A percentile compares a stretch with the other conserved stretches of the same genome.
These are phyloP conservation scores for Puccinellia tenuiflora DNA, from an alignment of 176 grass and related monocot genomes.

Conservation along the genomic window DNA sequence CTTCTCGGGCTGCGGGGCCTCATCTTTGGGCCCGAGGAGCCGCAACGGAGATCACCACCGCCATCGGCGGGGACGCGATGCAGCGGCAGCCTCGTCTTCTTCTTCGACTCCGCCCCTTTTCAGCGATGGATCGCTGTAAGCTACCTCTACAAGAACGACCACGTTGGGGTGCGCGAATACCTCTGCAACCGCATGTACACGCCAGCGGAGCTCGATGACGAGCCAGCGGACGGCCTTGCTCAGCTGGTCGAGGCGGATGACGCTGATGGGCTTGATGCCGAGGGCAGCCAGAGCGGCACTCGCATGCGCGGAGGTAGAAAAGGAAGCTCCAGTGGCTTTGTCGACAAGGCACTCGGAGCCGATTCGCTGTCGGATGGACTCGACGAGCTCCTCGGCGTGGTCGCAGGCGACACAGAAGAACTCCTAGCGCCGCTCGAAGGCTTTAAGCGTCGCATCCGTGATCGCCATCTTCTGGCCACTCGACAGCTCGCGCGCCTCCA, in stretches of 20 bases:
- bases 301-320: background rate
- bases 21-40: no score
- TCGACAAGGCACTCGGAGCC: constrained; percentile 90
- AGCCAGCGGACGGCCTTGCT: constrained; percentile 21
- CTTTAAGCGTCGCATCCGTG: constrained; percentile 22
- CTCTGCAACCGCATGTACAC: no score
- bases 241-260: constrained; percentile 13
- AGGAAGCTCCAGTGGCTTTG: constrained; percentile 56
- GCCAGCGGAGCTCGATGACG: constrained; percentile 14
- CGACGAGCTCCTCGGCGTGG: constrained; percentile 18
- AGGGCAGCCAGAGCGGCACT: background rate
- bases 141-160: no score
- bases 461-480: constrained; percentile 43
- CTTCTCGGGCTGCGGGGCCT: no score
- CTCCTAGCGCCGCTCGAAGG: constrained; percentile 10
- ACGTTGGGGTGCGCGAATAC: no score
- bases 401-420: constrained; percentile 13
- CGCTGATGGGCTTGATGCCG: constrained; percentile 10
- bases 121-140: no score
- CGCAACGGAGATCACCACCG: no score
- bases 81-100: no score
- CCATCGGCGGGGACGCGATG: no score
- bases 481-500: constrained; percentile 50
- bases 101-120: no score
- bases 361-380: constrained; percentile 63